Evolutionary conservation across 441 rosid genomes (phyloP), one percentile per base, ranked within the genome.

Genomic region (Kokia cookei): DNA sequence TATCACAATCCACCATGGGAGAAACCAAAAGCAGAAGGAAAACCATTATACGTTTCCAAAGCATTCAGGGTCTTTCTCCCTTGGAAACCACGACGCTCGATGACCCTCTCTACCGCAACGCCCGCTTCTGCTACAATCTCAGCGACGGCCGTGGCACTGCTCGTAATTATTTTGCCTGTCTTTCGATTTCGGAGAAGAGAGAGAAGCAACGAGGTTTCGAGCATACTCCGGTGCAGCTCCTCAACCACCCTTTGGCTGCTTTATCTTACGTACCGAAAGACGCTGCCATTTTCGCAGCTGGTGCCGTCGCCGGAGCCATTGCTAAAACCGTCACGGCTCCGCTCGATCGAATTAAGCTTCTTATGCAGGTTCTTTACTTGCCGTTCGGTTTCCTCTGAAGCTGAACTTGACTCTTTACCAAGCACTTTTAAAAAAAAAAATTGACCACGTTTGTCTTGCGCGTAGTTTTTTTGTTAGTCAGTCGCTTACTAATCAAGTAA

Each of bases 291-390:
- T 96, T 96, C 74, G 80, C 83, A 4, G 98, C 99, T 72, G 98
- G 93, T 15, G 98, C 99, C n/a, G 72, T 87, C 53, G 88, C 98
- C 62, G 99, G 99, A 72, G 98, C 97, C 53, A 97, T 93, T n/a
- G 99, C 99, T 1, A 96, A 96, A 84, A 84, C 94, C 47, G 90
- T 88, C 75, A 92, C 99, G 27, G 98, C 99, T 75, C 99, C 99
- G 43, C 98, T 96, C 65, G 98, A 96, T 87, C 98, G 98, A 22
- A 81, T 96, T 71, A 96, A 96, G 86, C 90, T 96, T 47, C 97
- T 96, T 72, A 92, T 96, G 97, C 97, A 92, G 97, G 99, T 93
- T 73, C 53, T 61, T 45, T 75, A 58, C 53, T 47, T 47, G 7
- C 43, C 75, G 79, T 62, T 73, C 82, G 17, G 32, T 65, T 63